These are phyloP conservation scores for Debaryomyces sp. DNA, from an alignment of 1,139 yeast genomes.

Conservation along the genomic window DNA sequence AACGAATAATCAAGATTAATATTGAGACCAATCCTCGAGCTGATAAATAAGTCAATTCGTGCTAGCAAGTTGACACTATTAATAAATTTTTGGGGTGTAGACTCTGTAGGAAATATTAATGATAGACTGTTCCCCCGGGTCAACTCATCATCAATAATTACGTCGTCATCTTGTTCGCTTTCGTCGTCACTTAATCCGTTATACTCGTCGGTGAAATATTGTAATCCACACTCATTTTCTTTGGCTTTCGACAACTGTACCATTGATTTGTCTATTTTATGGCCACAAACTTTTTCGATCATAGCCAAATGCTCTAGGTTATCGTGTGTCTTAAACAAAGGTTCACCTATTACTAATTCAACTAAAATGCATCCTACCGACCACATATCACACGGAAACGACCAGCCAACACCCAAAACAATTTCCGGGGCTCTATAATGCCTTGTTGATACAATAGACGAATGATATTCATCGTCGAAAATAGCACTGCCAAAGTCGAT, in stretches of 20 bases:
- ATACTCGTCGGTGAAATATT: constrained; percentile 38
- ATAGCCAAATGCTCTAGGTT: constrained; percentile 92
- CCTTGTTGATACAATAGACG: constrained; percentile 88
- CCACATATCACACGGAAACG: constrained; percentile 94
- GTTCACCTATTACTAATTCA: constrained; percentile 94
- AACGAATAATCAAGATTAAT: constrained; percentile 45
- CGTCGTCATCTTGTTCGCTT: constrained; percentile 26
- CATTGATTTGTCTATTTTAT: constrained; percentile 40
- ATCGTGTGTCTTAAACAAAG: constrained; percentile 92
- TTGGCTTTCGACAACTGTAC: constrained; percentile 37
- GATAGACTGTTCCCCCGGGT: constrained; percentile 28
- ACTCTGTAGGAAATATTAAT: constrained; percentile 36
- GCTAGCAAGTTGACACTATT: constrained; percentile 55
- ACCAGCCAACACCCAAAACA: constrained; percentile 91
- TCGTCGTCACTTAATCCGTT: constrained; percentile 13
- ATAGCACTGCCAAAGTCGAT: constrained; percentile 97
- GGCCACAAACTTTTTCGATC: constrained; percentile 79
- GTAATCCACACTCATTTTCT: constrained; percentile 47
- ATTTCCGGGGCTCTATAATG: constrained; percentile 98
- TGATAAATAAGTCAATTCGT: constrained; percentile 52
- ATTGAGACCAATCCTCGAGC: constrained; percentile 41
- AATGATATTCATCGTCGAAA: constrained; percentile 91
- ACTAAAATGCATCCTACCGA: constrained; percentile 92
- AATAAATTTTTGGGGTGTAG: constrained; percentile 51
- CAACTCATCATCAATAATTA: constrained; percentile 35